These are phyloP conservation scores for Xylaria sp. DNA, from an alignment of 2,329 filamentous ascomycete species.

Conservation along the genomic window DNA sequence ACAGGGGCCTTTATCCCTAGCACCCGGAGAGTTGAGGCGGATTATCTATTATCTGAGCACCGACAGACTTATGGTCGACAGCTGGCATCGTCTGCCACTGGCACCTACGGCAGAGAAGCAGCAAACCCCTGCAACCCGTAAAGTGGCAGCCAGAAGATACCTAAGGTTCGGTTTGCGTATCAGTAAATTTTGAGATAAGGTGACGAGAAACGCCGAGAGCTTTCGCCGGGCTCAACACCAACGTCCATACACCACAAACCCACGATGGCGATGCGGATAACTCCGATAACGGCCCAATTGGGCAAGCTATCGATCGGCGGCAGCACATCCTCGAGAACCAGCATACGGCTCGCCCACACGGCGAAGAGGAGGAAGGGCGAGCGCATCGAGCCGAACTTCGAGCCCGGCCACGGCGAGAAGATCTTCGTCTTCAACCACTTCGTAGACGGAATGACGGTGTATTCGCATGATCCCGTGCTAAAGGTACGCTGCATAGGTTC, in stretches of 20 bases:
- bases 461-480: conserved; percentile 59
- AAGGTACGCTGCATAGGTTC: conserved; percentile 59
- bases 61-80: not conserved
- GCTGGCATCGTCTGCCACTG: conserved; percentile 4
- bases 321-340: conserved; percentile 48
- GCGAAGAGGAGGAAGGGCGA: conserved; percentile 37
- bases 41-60: conserved; percentile 10
- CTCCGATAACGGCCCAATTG: conserved; percentile 50
- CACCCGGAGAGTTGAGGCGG: not conserved
- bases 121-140: not conserved
- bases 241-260: conserved; percentile 8
- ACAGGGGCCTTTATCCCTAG: too few species aligned
- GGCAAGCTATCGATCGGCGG: conserved; percentile 53
- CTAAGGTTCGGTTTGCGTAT: conserved; percentile 11
- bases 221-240: conserved; percentile 21
- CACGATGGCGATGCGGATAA: conserved; percentile 52
- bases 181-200: conserved; percentile 26
- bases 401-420: conserved; percentile 62
- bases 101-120: not conserved
- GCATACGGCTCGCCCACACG: conserved; percentile 52
- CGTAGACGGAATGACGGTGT: conserved; percentile 61
- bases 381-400: conserved; percentile 39
- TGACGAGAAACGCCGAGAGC: conserved; percentile 11
- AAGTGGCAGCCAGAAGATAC: not conserved
- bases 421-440: conserved; percentile 67